Evolutionary conservation across 345 rosid species (phyloP), one percentile per base, ranked within the genome.

Genomic region (Acer yangbiense): DNA sequence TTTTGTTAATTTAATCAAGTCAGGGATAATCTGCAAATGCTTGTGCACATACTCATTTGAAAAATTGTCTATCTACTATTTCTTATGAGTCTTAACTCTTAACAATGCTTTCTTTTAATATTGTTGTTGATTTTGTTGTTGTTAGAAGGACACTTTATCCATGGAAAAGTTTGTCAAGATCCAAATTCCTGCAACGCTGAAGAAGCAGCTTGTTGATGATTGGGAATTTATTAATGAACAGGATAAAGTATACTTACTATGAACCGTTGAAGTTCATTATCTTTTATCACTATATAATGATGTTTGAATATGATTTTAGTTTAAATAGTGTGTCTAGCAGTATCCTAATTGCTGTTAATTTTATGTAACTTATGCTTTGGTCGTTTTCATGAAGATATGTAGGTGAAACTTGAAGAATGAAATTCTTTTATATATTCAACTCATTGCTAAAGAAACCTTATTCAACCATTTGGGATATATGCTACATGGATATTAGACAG

Each of bases 141-240:
- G 74, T 57, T 82, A 89, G 97, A 90, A 88, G 81, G 90, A 90
- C 25, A 89, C 82, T 29, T 29, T 69, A 39, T 77, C 88, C 64
- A 74, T 60, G 66, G 97, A 92, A 84, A 96, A 92, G 90, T 85
- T 85, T 61, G 78, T 87, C 79, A 94, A 91, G 88, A 89, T 94
- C 79, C 99, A 87, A 79, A 90, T 96, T 72, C 97, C 99, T 68
- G 80, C 91, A 76, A 82, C 94, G 63, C 81, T 96, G 7, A 89
- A 88, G 85, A 94, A 88, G 85, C 99, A 89, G 80, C 91, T 96
- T 71, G 90, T 87, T 84, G 99, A 91, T 81, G 98, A 96, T 81
- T 90, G 92, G 93, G 99, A 92, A 71, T 80, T 80, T 78, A 85
- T 96, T 76, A 82, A 79, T 68, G 94, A 89, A 78, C 93, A 89